These are phyloP conservation scores for Imleria badia DNA, from an alignment of 768 basidiomycete genomes.

Conservation along the genomic window DNA sequence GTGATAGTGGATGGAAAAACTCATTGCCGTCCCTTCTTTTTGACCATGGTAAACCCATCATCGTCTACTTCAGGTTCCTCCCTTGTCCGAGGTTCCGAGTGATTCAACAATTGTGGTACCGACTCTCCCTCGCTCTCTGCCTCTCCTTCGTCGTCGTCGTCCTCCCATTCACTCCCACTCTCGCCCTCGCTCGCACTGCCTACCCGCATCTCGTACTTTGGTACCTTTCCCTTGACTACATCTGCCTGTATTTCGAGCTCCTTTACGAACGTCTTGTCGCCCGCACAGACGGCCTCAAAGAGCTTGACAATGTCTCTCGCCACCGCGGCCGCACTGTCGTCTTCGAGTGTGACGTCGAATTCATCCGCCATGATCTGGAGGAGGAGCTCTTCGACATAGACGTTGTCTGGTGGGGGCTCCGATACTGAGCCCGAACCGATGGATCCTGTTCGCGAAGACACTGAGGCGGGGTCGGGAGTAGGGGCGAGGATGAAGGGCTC, in stretches of 20 bases:
- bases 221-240: slow-evolving; percentile 53
- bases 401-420: slow-evolving; percentile 48
- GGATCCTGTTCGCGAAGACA: not conserved
- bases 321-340: slow-evolving; percentile 75
- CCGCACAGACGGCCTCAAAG: slow-evolving; percentile 55
- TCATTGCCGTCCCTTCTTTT: slow-evolving; percentile 50
- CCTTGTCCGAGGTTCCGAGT: slow-evolving; percentile 29
- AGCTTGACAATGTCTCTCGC: slow-evolving; percentile 69
- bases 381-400: slow-evolving; percentile 80
- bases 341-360: slow-evolving; percentile 81
- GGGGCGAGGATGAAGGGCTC: slow-evolving; percentile 47
- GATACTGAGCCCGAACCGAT: not conserved
- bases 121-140: slow-evolving; percentile 47
- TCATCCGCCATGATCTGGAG: slow-evolving; percentile 86
- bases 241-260: slow-evolving; percentile 68
- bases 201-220: slow-evolving; percentile 43
- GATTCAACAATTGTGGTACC: slow-evolving; percentile 56
- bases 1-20: not conserved
- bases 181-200: slow-evolving; percentile 36
- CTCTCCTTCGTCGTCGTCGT: slow-evolving; percentile 26
- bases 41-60: slow-evolving; percentile 88
- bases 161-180: slow-evolving; percentile 48
- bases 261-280: slow-evolving; percentile 48
- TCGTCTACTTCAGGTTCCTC: slow-evolving; percentile 80
- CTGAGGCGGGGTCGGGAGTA: not conserved